phyloP scores from a whole-genome alignment of 306 rosid species.

The Castanospermum australe region DNA sequence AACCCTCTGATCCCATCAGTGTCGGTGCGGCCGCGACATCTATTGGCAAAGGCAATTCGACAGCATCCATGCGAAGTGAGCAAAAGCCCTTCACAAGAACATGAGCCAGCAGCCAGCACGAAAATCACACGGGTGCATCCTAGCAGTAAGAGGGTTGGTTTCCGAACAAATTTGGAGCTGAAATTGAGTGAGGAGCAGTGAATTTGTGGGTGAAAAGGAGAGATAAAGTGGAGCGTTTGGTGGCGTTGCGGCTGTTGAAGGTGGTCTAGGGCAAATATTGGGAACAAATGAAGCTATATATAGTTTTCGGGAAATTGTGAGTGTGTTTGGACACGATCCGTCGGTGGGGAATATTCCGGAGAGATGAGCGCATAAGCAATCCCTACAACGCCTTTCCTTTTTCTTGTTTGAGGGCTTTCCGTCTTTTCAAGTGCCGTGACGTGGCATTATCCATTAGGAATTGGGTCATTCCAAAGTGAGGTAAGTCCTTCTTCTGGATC shows the following conservation, averaged over 20 bases:
- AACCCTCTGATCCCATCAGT: constrained; percentile 64
- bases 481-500: too few relatives aligned
- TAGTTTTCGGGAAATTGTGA: constrained; percentile 98
- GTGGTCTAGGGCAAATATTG: constrained; percentile 79
- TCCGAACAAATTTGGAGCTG: background rate
- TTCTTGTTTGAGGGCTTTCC: background rate
- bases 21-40: constrained; percentile 45
- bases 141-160: background rate
- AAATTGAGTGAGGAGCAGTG: background rate
- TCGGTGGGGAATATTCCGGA: constrained; percentile 84
- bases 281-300: constrained; percentile 65
- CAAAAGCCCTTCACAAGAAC: constrained; percentile 20
- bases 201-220: constrained; percentile 9
- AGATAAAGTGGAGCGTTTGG: constrained; percentile 37
- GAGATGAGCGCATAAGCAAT: constrained; percentile 27
- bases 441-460: constrained; percentile 78
- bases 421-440: constrained; percentile 36
- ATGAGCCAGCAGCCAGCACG: background rate
- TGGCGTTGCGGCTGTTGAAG: constrained; percentile 62
- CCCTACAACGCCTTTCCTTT: constrained; percentile 10
- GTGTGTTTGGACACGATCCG: constrained; percentile 35
- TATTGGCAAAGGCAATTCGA: constrained; percentile 55
- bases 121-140: constrained; percentile 20
- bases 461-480: too few relatives aligned
- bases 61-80: constrained; percentile 51